A percentile compares a stretch with the other conserved stretches of the same genome.
Conservation (phyloP, 345 rosid genomes). For the Cardiospermum halicacabum region DNA sequence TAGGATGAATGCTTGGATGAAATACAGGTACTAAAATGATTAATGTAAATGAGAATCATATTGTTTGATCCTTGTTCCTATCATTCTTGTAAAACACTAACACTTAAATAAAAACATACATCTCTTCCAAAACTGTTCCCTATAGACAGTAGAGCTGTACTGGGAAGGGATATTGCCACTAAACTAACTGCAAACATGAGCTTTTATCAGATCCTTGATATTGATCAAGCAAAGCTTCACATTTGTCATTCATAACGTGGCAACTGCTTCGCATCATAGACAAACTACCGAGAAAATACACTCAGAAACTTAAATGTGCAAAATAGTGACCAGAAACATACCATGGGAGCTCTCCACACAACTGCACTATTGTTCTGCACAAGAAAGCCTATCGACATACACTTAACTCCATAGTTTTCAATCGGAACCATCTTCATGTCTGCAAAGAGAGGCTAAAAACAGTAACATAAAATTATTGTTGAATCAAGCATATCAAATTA, state of each 20-base stretch:
- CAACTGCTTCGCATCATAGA: neutral
- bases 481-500: neutral
- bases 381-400: conserved; percentile 96
- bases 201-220: conserved; percentile 1
- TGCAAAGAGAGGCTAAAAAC: conserved; percentile 16
- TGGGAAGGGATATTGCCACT: neutral
- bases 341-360: conserved; percentile 99
- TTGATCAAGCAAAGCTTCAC: neutral
- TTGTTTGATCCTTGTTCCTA: neutral
- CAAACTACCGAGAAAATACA: neutral
- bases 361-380: conserved; percentile 85
- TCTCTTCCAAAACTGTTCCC: neutral
- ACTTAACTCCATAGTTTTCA: conserved; percentile 77
- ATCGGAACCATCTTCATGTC: conserved; percentile 91
- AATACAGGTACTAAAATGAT: neutral
- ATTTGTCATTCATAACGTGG: neutral
- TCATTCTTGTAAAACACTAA: neutral
- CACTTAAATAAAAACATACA: neutral
- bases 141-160: neutral
- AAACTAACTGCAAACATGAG: neutral
- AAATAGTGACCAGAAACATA: conserved; percentile 18
- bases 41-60: neutral
- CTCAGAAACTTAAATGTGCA: neutral
- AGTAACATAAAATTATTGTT: conserved; percentile 5
- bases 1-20: neutral